A percentile compares a stretch with the other conserved stretches of the same genome.
phyloP scores from a whole-genome alignment of 2,329 filamentous ascomycete species.

The Xylaria sp. region DNA sequence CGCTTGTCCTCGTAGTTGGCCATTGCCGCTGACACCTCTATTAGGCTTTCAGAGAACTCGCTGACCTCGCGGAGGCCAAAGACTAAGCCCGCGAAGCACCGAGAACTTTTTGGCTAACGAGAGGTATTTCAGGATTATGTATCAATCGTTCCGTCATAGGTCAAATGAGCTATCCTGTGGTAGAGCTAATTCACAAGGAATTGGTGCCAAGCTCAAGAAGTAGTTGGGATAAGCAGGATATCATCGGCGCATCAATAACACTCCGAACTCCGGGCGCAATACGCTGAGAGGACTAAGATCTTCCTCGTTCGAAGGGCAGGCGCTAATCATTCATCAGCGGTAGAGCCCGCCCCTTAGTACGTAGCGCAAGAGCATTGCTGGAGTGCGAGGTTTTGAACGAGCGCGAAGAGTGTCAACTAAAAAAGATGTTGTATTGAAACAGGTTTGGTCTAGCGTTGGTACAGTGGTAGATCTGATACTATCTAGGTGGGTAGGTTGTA shows the following conservation, averaged over 20 bases:
- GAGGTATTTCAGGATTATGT: background rate
- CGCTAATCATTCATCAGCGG: background rate
- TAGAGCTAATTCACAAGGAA: background rate
- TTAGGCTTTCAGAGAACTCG: background rate
- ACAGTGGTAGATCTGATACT: background rate
- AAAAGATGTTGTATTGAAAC: background rate
- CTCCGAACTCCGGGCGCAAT: background rate
- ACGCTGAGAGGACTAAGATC: background rate
- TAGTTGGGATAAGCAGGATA: background rate
- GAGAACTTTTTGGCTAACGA: background rate
- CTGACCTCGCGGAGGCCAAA: background rate
- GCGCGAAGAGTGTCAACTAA: slow-evolving; percentile 8
- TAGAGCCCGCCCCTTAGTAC: background rate
- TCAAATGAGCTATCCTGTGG: background rate
- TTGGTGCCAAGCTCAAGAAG: background rate
- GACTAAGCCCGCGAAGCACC: background rate
- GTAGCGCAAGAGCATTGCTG: background rate
- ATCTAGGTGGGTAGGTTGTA: background rate
- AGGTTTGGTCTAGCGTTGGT: background rate
- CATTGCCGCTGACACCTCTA: slow-evolving; percentile 14
- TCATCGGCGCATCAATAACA: background rate
- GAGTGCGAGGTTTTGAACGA: slow-evolving; percentile 6
- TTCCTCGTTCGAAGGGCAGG: background rate
- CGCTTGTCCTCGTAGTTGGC: slow-evolving; percentile 12
- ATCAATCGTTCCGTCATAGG: background rate